phyloP scores from a whole-genome alignment of 352 stramenopile genomes.

The Pythium sukuiense region DNA sequence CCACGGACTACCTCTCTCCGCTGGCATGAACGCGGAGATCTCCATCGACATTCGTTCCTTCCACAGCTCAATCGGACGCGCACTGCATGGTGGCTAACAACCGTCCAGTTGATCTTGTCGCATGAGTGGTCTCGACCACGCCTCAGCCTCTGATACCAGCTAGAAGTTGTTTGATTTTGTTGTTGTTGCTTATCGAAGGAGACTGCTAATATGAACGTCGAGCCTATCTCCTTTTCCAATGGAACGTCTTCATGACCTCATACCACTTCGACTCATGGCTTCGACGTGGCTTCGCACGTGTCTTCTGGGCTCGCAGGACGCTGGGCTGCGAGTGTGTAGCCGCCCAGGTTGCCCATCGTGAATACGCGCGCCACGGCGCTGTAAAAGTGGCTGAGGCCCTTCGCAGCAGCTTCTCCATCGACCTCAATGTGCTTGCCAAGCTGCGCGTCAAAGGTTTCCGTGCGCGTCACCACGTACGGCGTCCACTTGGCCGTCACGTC shows the following conservation, averaged over 20 bases:
- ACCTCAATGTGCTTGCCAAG: slow-evolving; percentile 47
- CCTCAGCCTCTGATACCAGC: too few species aligned
- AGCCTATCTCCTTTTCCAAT: not conserved
- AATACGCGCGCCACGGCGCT: slow-evolving; percentile 57
- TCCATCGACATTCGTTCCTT: not conserved
- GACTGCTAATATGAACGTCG: too few species aligned
- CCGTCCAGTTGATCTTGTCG: too few species aligned
- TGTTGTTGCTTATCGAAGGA: not conserved
- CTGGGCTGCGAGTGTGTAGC: slow-evolving; percentile 51
- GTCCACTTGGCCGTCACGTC: slow-evolving; percentile 72
- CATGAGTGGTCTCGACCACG: too few species aligned
- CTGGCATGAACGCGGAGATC: not conserved
- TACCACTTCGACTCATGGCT: not conserved
- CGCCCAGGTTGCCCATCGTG: slow-evolving; percentile 53
- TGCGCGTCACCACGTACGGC: slow-evolving; percentile 49
- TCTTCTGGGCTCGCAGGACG: slow-evolving; percentile 8
- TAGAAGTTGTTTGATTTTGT: not conserved
- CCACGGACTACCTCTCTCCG: not conserved
- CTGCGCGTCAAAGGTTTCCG: slow-evolving; percentile 41
- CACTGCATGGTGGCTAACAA: too few species aligned
- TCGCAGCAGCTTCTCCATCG: slow-evolving; percentile 57
- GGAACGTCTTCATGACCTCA: not conserved
- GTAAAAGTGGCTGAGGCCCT: slow-evolving; percentile 77
- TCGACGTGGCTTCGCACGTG: not conserved
- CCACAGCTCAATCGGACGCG: too few species aligned